These are phyloP conservation scores for Pseudogymnoascus sp. DNA, from an alignment of 2,329 filamentous ascomycete species.

Conservation along the genomic window DNA sequence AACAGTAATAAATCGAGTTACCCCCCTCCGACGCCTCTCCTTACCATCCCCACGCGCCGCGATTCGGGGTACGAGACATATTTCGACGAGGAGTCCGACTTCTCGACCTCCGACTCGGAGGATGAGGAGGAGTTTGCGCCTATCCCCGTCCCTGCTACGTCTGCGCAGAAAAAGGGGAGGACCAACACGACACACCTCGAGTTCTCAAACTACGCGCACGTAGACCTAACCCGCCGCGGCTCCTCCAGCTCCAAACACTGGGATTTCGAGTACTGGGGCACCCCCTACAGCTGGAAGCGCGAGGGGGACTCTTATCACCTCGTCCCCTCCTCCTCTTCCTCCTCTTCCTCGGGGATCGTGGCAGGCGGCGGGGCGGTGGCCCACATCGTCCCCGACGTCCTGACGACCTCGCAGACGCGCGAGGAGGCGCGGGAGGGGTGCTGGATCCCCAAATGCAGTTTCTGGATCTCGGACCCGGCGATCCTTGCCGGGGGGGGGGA, in stretches of 20 bases:
- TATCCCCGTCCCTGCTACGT: constrained; percentile 18
- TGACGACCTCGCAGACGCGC: constrained; percentile 60
- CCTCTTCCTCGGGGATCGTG: too few relatives aligned
- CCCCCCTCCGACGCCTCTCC: background rate
- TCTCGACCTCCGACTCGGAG: constrained; percentile 11
- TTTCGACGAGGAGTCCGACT: constrained; percentile 27
- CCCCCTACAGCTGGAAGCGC: constrained; percentile 76
- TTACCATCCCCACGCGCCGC: constrained; percentile 31
- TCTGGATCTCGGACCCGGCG: constrained; percentile 75
- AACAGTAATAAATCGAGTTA: background rate
- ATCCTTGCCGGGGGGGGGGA: constrained; percentile 51
- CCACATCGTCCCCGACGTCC: constrained; percentile 73
- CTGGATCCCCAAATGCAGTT: constrained; percentile 82
- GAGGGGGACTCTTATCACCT: constrained; percentile 72
- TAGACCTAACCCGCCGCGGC: constrained; percentile 68
- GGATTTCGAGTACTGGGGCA: constrained; percentile 90
- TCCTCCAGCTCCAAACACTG: too few relatives aligned
- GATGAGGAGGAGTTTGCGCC: background rate
- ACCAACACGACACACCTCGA: constrained; percentile 82
- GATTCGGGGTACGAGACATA: constrained; percentile 50
- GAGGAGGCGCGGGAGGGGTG: constrained; percentile 72
- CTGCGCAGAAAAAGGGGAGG: constrained; percentile 40
- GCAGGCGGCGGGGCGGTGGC: constrained; percentile 47
- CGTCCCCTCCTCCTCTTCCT: constrained; percentile 51
- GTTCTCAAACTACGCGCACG: constrained; percentile 94